Percentiles rank a stretch among this genome's conserved stretches.
phyloP scores from a whole-genome alignment of 148 eudicot species.

The Amaranthus cruentus region DNA sequence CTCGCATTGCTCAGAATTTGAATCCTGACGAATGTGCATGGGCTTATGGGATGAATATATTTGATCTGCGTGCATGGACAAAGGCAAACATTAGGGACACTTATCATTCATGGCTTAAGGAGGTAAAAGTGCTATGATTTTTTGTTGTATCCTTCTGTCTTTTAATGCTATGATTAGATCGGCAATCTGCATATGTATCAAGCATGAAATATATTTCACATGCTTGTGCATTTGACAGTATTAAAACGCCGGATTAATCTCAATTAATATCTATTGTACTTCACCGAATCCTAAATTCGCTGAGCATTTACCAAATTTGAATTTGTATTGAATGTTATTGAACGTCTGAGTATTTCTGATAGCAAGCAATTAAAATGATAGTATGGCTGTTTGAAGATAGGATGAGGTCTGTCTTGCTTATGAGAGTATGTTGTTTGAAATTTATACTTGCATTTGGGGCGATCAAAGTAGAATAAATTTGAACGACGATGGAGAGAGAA shows the following conservation, averaged over 20 bases:
- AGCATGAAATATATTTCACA: background rate
- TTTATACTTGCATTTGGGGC: background rate
- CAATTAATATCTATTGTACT: background rate
- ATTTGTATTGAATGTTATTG: background rate
- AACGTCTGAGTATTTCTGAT: background rate
- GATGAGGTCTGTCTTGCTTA: background rate
- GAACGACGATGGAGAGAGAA: too few relatives aligned
- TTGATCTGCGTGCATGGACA: conserved; percentile 91
- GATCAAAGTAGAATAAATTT: too few relatives aligned
- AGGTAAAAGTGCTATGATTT: conserved; percentile 40
- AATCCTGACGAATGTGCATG: conserved; percentile 95
- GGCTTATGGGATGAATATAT: conserved; percentile 99
- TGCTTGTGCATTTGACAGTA: background rate
- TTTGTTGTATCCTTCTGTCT: background rate
- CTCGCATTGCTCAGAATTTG: conserved; percentile 68
- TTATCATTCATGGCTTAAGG: conserved; percentile 91
- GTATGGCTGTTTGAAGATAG: background rate
- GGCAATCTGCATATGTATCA: background rate
- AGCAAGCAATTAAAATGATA: background rate
- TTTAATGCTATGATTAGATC: background rate
- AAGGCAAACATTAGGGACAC: conserved; percentile 76
- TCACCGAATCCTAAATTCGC: background rate
- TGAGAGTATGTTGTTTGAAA: background rate
- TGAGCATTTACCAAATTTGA: background rate
- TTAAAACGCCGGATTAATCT: background rate